Evolutionary conservation across 805 yeast genomes (phyloP).

Genomic region (Kodamaea sagamina): DNA sequence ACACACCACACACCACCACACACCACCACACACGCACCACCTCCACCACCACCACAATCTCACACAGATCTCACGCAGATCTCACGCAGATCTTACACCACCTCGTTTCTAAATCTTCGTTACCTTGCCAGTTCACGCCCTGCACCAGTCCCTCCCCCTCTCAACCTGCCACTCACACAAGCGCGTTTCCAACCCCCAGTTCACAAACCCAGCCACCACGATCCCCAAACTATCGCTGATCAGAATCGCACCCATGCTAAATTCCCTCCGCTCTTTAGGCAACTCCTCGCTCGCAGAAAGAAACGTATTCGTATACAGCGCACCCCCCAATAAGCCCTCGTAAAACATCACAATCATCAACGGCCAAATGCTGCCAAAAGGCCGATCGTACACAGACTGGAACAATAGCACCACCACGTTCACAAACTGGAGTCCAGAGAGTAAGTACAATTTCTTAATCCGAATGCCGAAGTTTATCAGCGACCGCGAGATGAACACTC

Average conservation of each 20-base stretch:
- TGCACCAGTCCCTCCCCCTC: conserved; percentile 81
- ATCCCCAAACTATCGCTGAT: conserved; percentile 85
- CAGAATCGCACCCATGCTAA: conserved; percentile 81
- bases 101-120: too few species aligned
- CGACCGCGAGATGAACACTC: conserved; percentile 89
- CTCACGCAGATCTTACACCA: too few species aligned
- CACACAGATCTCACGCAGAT: too few species aligned
- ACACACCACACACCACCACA: too few species aligned
- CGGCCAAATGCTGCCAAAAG: conserved; percentile 60
- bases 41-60: too few species aligned
- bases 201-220: conserved; percentile 75
- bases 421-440: conserved; percentile 65
- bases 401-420: conserved; percentile 59
- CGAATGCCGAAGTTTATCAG: conserved; percentile 67
- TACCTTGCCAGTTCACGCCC: neutral
- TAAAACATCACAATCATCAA: conserved; percentile 69
- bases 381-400: conserved; percentile 64
- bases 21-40: too few species aligned
- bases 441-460: conserved; percentile 55
- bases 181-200: conserved; percentile 70
- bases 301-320: conserved; percentile 87
- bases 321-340: conserved; percentile 91
- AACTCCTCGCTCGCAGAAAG: conserved; percentile 65
- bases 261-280: conserved; percentile 45
- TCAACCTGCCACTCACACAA: conserved; percentile 71